phyloP scores from a whole-genome alignment of 495 filamentous ascomycete genomes.

The Aspergillus funiculosus region DNA sequence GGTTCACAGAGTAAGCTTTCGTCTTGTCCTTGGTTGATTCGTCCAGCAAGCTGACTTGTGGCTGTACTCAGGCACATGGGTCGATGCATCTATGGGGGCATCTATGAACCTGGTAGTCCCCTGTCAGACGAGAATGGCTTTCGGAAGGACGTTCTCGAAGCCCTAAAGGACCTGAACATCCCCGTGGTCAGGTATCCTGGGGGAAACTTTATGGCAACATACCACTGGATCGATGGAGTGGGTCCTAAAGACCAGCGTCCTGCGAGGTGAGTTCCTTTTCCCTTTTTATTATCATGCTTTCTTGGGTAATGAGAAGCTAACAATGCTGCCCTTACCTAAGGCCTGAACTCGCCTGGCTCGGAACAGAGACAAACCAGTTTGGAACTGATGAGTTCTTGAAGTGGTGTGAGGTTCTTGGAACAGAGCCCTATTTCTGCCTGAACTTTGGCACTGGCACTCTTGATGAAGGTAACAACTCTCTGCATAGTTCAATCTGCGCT shows the following conservation, averaged over 20 bases:
- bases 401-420: conserved; percentile 64
- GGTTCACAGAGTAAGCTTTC: conserved; percentile 60
- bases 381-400: conserved; percentile 80
- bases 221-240: conserved; percentile 77
- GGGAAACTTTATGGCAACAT: conserved; percentile 75
- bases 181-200: conserved; percentile 75
- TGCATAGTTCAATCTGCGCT: not conserved
- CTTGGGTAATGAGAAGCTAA: not conserved
- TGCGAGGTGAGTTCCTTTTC: conserved; percentile 30
- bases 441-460: conserved; percentile 72
- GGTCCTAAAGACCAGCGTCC: conserved; percentile 64
- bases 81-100: conserved; percentile 77
- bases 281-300: not conserved
- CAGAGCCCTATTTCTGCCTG: conserved; percentile 67
- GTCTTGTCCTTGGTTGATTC: conserved; percentile 6
- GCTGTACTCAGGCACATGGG: conserved; percentile 68
- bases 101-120: conserved; percentile 67
- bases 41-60: conserved; percentile 13
- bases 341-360: conserved; percentile 71
- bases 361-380: conserved; percentile 68
- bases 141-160: conserved; percentile 66
- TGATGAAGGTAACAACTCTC: conserved; percentile 51
- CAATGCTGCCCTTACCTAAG: conserved; percentile 24
- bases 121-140: conserved; percentile 71
- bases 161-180: conserved; percentile 61